phyloP scores from a whole-genome alignment of 192 early-diverging fungal species.

The Coemansia sp. region DNA sequence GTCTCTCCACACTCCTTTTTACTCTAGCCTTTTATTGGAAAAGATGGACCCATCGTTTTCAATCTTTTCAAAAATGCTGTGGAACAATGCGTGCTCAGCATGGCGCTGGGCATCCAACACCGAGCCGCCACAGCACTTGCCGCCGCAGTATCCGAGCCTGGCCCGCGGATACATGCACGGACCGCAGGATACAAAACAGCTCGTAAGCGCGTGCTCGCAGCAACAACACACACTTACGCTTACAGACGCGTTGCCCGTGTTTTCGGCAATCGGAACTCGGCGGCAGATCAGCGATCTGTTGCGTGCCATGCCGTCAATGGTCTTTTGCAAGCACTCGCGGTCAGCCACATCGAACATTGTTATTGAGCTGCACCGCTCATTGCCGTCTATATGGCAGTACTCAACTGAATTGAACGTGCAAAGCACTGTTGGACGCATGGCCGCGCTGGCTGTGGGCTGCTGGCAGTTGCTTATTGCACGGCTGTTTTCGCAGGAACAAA shows the following conservation, averaged over 20 bases:
- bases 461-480: constrained; percentile 12
- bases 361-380: constrained; percentile 18
- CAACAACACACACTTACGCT: constrained; percentile 13
- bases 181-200: not conserved
- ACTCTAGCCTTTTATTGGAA: too few relatives aligned
- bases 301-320: constrained; percentile 18
- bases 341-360: constrained; percentile 18
- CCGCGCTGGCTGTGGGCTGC: constrained; percentile 4
- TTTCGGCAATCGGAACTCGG: constrained; percentile 26
- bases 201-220: not conserved
- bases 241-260: constrained; percentile 25
- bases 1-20: too few relatives aligned
- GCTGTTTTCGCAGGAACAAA: constrained; percentile 22
- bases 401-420: not conserved
- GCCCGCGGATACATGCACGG: not conserved
- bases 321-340: constrained; percentile 18
- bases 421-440: constrained; percentile 1
- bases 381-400: not conserved
- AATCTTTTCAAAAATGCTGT: constrained; percentile 2
- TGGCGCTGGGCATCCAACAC: constrained; percentile 19
- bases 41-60: too few relatives aligned
- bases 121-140: not conserved
- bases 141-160: constrained; percentile 33
- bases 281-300: constrained; percentile 30
- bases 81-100: constrained; percentile 18